Evolutionary conservation across 805 yeast species (phyloP), one percentile per base, ranked within the genome.

Genomic region (Candida peoriensis): DNA sequence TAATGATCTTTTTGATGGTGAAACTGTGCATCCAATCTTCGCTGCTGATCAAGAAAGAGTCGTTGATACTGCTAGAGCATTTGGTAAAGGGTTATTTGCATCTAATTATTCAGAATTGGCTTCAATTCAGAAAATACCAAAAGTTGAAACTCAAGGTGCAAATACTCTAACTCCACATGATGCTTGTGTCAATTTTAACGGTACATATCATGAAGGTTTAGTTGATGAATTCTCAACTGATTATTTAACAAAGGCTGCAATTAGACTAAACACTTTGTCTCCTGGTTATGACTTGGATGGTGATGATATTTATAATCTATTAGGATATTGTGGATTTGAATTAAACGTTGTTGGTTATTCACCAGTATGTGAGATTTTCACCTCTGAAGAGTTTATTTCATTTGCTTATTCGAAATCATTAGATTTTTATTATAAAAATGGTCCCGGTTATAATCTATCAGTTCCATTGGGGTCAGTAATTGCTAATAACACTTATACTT

Each of bases 241-340:
- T 4, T 82, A 74, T 55, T 64, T 81, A 43, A 47, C 55, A 6
- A 61, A 56, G 15, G 84, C 85, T 20, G 70, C 79, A 6, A 54
- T 54, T n/a, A 68, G 94, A 47, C 60, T 83, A 32, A 72, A 72
- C 47, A 53, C 55, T 30, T 63, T 68, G 32, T 74, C 83, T 35
- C 74, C 76, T 4, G 81, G 77, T 3, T 61, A 64, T 43, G 61
- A 74, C 44, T 44, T 83, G 35, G 68, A 78, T 4, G 50, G 64
- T 2, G 48, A 55, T 24, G 90, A 85, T 48, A 71, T 78, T 18
- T 58, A 54, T 28, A 58, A 56, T 17, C 48, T 84, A 43, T 77
- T 81, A 48, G 63, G 67, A 10, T 69, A 77, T 60, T 84, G 94
- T 60, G 88, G 85, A 4, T 85, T 68, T 53, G 95, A 85, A 58